A percentile compares a stretch with the other conserved stretches of the same genome.
These are phyloP conservation scores for Lachnellula arida DNA, from an alignment of 2,329 filamentous ascomycete species.

Conservation along the genomic window DNA sequence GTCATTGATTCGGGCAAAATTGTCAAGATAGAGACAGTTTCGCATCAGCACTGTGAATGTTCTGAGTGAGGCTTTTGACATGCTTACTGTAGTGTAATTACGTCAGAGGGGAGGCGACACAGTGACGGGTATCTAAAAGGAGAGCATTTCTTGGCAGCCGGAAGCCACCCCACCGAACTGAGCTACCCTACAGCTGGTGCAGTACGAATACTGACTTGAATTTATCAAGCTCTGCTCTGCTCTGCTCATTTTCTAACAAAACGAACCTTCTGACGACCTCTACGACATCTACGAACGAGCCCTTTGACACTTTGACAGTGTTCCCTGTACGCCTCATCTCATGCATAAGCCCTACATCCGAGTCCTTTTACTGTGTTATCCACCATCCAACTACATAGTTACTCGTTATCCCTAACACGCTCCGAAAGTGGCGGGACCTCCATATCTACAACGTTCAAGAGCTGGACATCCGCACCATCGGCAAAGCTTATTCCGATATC, in stretches of 20 bases:
- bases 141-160: background rate
- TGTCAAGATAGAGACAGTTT: too few species aligned
- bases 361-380: background rate
- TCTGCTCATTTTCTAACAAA: background rate
- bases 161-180: too few species aligned
- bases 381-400: too few species aligned
- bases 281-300: background rate
- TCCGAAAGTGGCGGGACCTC: constrained; percentile 24
- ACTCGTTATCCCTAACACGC: too few species aligned
- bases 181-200: background rate
- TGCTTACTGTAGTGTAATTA: background rate
- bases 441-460: constrained; percentile 17
- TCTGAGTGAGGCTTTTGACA: too few species aligned
- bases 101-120: background rate
- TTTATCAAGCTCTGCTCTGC: background rate
- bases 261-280: background rate
- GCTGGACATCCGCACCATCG: constrained; percentile 37
- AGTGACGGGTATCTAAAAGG: too few species aligned
- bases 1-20: background rate
- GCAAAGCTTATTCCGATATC: constrained; percentile 55
- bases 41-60: too few species aligned
- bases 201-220: background rate
- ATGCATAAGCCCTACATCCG: background rate
- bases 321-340: background rate
- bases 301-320: too few species aligned